Evolutionary conservation across 2,329 filamentous ascomycete genomes (phyloP).

Genomic region (Talaromyces sp.): DNA sequence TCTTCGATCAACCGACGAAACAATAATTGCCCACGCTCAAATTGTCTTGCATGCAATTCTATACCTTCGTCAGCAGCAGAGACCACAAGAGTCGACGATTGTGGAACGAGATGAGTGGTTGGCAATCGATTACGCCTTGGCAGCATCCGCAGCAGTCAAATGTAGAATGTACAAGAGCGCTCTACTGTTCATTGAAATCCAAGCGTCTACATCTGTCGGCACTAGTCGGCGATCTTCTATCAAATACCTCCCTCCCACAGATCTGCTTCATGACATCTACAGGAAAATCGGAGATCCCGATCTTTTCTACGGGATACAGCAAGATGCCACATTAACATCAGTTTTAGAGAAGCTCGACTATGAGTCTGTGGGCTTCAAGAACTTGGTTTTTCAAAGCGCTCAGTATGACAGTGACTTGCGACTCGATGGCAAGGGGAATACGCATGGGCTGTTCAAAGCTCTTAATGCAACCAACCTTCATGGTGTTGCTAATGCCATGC

Average conservation of each 20-base stretch:
- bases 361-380: slow-evolving; percentile 82
- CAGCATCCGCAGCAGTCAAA: slow-evolving; percentile 66
- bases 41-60: slow-evolving; percentile 75
- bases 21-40: slow-evolving; percentile 61
- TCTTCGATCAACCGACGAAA: slow-evolving; percentile 49
- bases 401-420: slow-evolving; percentile 83
- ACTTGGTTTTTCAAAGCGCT: slow-evolving; percentile 84
- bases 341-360: slow-evolving; percentile 83
- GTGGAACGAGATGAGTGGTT: slow-evolving; percentile 81
- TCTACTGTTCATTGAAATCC: slow-evolving; percentile 75
- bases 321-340: slow-evolving; percentile 70
- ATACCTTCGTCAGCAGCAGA: slow-evolving; percentile 78
- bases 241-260: slow-evolving; percentile 55
- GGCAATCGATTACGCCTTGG: slow-evolving; percentile 70
- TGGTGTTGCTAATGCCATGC: slow-evolving; percentile 77
- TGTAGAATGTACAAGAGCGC: slow-evolving; percentile 88
- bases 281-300: slow-evolving; percentile 94
- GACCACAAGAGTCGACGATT: slow-evolving; percentile 72
- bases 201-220: slow-evolving; percentile 55
- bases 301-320: slow-evolving; percentile 86
- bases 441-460: slow-evolving; percentile 69
- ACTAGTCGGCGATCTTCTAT: slow-evolving; percentile 66
- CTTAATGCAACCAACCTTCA: slow-evolving; percentile 78
- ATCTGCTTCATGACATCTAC: slow-evolving; percentile 77
- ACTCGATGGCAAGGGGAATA: slow-evolving; percentile 56